Evolutionary conservation across 2,329 filamentous ascomycete genomes (phyloP), one percentile per base, ranked within the genome.

Genomic region (Periconia digitata): DNA sequence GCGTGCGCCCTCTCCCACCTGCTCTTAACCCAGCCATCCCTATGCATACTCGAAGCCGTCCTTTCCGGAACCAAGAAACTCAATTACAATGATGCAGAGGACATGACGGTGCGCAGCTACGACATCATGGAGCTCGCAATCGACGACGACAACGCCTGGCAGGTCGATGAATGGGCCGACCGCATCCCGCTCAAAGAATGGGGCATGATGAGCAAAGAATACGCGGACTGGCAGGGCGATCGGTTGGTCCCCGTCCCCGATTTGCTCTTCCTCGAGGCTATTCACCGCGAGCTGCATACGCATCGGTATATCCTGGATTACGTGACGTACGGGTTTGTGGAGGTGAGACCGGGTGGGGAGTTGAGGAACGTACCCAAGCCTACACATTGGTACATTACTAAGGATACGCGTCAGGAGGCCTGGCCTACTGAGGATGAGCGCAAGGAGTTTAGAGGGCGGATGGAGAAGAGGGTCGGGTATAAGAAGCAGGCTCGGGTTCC

Each of bases 311-410:
- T 85, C 40, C 58, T 78, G 13, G 72, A 78, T 48, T 85, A 88
- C 77, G 74, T 85, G 56, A 52, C 81, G 15, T 89, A 81, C 75
- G 87, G 87, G 1, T 80, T 80, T 61, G 71, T 85, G 22, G 76
- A 87, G 66, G 21, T 5, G 13, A 37, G 63, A 4, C 81, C 76
- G 1, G 76, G 4, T 3, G 40, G 40, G 8, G 23, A 5, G 13
- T 13, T 80, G 41, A 64, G 73, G 53, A 79, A 84, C 62, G 59
- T 82, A 5, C 74, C 77, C 0, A 22, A 53, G 5, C 79, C 81
- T 2, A 74, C 69, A 8, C 66, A 75, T 42, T 75, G 79, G 41
- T 76, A 83, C 60, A 73, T 78, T 55, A 78, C 80, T 60, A 75
- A 83, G 59, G n/a, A 35, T 60, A 2, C 20, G 17, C 16, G 8